phyloP scores from a whole-genome alignment of 208 protist species.

The Leishmania tarentolae region DNA sequence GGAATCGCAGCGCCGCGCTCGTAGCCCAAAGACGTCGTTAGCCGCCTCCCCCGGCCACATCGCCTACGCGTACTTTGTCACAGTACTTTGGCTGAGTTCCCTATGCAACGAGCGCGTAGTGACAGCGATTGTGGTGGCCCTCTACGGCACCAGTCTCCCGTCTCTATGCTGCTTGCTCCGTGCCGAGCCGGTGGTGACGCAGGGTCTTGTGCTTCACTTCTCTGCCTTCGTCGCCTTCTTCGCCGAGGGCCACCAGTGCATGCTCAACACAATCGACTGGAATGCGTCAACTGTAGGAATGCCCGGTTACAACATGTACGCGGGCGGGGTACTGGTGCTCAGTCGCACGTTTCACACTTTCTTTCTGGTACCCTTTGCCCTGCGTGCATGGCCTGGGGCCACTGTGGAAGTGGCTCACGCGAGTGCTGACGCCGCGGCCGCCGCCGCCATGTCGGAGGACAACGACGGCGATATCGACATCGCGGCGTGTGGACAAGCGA shows the following conservation, averaged over 20 bases:
- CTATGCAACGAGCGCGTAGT: constrained; percentile 60
- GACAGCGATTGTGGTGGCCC: constrained; percentile 39
- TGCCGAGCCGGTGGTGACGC: constrained; percentile 13
- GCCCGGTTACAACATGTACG: constrained; percentile 47
- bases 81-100: constrained; percentile 52
- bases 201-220: constrained; percentile 53
- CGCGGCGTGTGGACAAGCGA: not conserved
- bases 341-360: constrained; percentile 72
- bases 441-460: not conserved
- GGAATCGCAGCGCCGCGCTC: not conserved
- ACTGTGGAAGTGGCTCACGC: not conserved
- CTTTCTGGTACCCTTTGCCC: constrained; percentile 44
- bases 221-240: constrained; percentile 62
- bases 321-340: constrained; percentile 59
- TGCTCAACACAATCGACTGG: constrained; percentile 79
- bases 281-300: constrained; percentile 80
- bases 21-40: not conserved
- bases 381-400: constrained; percentile 2
- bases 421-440: not conserved
- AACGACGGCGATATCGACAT: not conserved
- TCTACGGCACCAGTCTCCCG: constrained; percentile 44
- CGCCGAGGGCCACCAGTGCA: constrained; percentile 68
- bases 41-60: not conserved
- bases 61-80: constrained; percentile 41
- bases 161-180: constrained; percentile 22